These are phyloP conservation scores for Corynespora cassiicola DNA, from an alignment of 2,329 filamentous ascomycete genomes.

Conservation along the genomic window DNA sequence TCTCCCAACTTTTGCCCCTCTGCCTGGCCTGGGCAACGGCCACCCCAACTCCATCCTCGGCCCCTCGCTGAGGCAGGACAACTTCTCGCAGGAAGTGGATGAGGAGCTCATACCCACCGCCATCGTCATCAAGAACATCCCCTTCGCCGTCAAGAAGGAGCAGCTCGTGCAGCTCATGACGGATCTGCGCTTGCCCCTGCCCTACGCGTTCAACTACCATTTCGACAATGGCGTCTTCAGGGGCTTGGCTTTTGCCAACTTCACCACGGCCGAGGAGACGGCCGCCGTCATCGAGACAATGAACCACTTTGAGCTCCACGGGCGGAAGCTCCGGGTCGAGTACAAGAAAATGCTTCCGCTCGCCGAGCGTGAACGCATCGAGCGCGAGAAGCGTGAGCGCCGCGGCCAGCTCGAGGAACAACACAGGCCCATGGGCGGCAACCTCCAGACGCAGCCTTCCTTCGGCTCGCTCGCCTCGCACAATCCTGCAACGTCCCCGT, in stretches of 20 bases:
- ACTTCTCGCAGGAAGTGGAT: slow-evolving; percentile 61
- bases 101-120: slow-evolving; percentile 97
- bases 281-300: slow-evolving; percentile 89
- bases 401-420: slow-evolving; percentile 97
- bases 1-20: slow-evolving; percentile 48
- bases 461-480: slow-evolving; percentile 77
- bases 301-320: slow-evolving; percentile 95
- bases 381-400: slow-evolving; percentile 94
- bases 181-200: slow-evolving; percentile 88
- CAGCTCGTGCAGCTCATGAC: slow-evolving; percentile 93
- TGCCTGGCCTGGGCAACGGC: slow-evolving; percentile 47
- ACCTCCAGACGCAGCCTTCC: slow-evolving; percentile 84
- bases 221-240: slow-evolving; percentile 98
- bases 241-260: slow-evolving; percentile 96
- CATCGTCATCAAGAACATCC: slow-evolving; percentile 99
- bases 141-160: slow-evolving; percentile 97
- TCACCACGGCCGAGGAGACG: slow-evolving; percentile 94
- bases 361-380: slow-evolving; percentile 92
- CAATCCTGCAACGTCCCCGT: slow-evolving; percentile 69
- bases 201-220: slow-evolving; percentile 99
- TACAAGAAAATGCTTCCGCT: slow-evolving; percentile 99
- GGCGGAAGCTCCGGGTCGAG: slow-evolving; percentile 91
- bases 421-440: slow-evolving; percentile 74
- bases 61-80: slow-evolving; percentile 47
- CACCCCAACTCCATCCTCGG: slow-evolving; percentile 40